Base-by-base conservation (phyloP, 2,329 filamentous ascomycete species). In the Penicillium griseofulvum region DNA sequence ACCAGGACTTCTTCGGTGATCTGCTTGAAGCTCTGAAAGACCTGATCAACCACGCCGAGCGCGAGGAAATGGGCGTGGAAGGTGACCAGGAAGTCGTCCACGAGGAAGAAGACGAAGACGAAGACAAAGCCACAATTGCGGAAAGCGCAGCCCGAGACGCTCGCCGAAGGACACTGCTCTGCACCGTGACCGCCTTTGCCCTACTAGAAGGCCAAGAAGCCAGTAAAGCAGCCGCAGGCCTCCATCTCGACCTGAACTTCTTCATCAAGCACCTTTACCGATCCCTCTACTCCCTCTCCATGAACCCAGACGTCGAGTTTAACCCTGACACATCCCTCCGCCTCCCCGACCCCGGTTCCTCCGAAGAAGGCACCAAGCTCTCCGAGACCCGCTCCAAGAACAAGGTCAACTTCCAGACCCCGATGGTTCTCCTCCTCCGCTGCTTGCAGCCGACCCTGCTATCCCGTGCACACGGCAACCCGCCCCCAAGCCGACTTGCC, bases 1-100 rank as follows among this genome's bases (percentile, higher is more conserved):
- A 99, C 77, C 91, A 99, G 70, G 91, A 99, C 71, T 97, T 99
- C 79, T 99, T 99, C 67, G 94, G 93, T 28, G 94, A 99, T 70
- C 81, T 99, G 29, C 83, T 99, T 11, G 94, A 97, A 75, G 93
- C 91, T 0, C 80, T 99, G 37, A 95, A 96, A 73, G 94, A 99
- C 61, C 83, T 99, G 42, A 93, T 97, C 65, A 84, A 85, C 4
- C 85, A 92, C 63, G 88, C 89, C 49, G 83, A 88, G 42, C 65
- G 68, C 19, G 65, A 70, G 14, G 68, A 74, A 17, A 73, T 79
- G 54, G 68, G 76, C n/a, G 70, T 66, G 16, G 79, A 81, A 0
- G 78, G 81, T 16, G 80, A 79, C 4, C 72, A 76, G 37, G 70
- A 73, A n/a, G 73, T 51, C 28, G 28, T 43, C 73, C 2, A 64